Base-by-base conservation (phyloP, 2,329 filamentous ascomycete species). In the Fusarium xylarioides region DNA sequence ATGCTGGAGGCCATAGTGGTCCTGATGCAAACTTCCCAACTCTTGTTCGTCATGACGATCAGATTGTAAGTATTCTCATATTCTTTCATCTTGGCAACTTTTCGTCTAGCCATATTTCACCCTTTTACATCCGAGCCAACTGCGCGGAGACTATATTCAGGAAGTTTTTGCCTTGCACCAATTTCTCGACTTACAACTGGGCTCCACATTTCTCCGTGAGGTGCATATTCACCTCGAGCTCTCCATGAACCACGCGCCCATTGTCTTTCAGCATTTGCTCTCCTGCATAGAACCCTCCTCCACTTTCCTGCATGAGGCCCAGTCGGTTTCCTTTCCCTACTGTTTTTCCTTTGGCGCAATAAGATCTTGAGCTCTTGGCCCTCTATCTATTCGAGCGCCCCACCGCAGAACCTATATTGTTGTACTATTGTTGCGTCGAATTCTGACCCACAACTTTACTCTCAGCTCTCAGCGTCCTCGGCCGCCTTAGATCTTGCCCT, bases 21-120 rank as follows among this genome's bases (percentile, higher is more conserved):
- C 91, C 90, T 55, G 92, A 97, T 78, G 94, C 97, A 81, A 92
- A 91, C 79, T 98, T 98, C 77, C 95, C 95, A 35, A 95, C 95
- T 70, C 88, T 96, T 72, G 90, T 93, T 77, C 90, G 92, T 62
- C 90, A 91, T 72, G 87, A 89, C 59, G 85, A 84, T 55, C 86
- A 87, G 68, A 82, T 89, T 79, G 89, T 91, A 83, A 84, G 87
- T 82, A 44, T 16, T 44, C 21, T 37, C 34, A 21, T 21, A 7
- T 38, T 66, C 64, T 66, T 65, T 62, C 59, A 38, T 71, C 71
- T 38, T 14, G 11, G 43, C 15, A 56, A 15, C 28, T 15, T 43
- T 34, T 50, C 53, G 14, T 57, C 42, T 35, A 12, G 46, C 28
- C 32, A 21, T 49, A 28, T 43, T 26, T 40, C n/a, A 38, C 37